These are phyloP conservation scores for Megacollybia marginata DNA, from an alignment of 768 basidiomycete genomes.

Conservation along the genomic window DNA sequence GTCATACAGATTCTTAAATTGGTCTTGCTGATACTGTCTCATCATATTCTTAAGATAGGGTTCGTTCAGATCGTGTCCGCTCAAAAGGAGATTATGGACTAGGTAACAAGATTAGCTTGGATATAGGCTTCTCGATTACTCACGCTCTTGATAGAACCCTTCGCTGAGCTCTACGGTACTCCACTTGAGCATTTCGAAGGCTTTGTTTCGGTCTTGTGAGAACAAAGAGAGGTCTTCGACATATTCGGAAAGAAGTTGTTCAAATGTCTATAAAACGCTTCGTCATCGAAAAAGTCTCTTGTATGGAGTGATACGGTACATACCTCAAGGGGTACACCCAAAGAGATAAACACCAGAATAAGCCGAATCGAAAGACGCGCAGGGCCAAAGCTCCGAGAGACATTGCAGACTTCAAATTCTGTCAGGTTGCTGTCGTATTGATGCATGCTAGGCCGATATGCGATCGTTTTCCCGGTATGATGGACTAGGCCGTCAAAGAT, in stretches of 20 bases:
- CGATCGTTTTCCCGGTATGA: conserved; percentile 7
- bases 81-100: conserved; percentile 14
- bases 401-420: conserved; percentile 8
- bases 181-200: too few species aligned
- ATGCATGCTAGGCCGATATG: conserved; percentile 12
- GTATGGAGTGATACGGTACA: conserved; percentile 2
- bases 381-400: conserved; percentile 5
- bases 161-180: too few species aligned
- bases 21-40: conserved; percentile 6
- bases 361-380: conserved; percentile 15
- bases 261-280: conserved; percentile 6
- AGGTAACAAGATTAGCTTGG: not conserved
- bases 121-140: conserved; percentile 8
- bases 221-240: too few species aligned
- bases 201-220: too few species aligned
- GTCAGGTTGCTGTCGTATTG: conserved; percentile 12
- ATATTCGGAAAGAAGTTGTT: conserved; percentile 9
- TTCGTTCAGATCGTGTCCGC: conserved; percentile 14
- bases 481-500: conserved; percentile 7
- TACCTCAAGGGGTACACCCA: conserved; percentile 7
- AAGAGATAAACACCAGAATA: conserved; percentile 12
- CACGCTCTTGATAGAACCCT: conserved; percentile 4
- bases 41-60: conserved; percentile 11
- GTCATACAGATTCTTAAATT: conserved; percentile 8
- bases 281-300: not conserved